phyloP scores from a whole-genome alignment of 352 stramenopile genomes.

The Phytophthora rubi region DNA sequence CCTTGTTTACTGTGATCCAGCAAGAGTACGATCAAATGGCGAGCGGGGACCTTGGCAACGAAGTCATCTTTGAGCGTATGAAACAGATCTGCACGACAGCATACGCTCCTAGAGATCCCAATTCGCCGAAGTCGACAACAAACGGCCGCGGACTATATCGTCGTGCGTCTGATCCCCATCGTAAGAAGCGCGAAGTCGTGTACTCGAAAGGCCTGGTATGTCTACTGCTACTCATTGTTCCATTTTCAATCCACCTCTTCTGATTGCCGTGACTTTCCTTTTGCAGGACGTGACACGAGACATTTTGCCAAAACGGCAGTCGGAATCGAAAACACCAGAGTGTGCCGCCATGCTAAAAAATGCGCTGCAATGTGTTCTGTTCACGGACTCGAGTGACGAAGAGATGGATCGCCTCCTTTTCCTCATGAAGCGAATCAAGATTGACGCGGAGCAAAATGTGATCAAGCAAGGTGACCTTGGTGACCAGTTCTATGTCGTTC shows the following conservation, averaged over 20 bases:
- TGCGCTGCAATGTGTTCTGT: constrained; percentile 67
- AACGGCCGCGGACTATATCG: constrained; percentile 52
- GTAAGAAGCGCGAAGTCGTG: constrained; percentile 75
- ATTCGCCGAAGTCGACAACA: constrained; percentile 31
- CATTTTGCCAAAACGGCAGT: constrained; percentile 52
- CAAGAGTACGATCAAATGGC: constrained; percentile 73
- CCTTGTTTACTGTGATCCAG: constrained; percentile 62
- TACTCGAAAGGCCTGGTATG: constrained; percentile 77
- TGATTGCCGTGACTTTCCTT: background rate
- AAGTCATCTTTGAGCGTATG: constrained; percentile 81
- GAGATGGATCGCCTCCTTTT: constrained; percentile 77
- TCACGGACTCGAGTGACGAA: constrained; percentile 68
- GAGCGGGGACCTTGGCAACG: constrained; percentile 56
- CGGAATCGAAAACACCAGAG: constrained; percentile 68
- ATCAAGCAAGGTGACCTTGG: constrained; percentile 93
- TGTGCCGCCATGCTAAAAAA: constrained; percentile 56
- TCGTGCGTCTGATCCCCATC: constrained; percentile 58
- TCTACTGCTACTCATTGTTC: background rate
- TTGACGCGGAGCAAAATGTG: constrained; percentile 81
- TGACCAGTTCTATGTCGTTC: constrained; percentile 93
- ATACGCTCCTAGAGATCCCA: constrained; percentile 49
- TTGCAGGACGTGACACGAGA: constrained; percentile 47
- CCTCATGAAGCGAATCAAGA: constrained; percentile 77
- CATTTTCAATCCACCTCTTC: background rate
- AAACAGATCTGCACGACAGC: constrained; percentile 63